These are phyloP conservation scores for Puccinia hordei DNA, from an alignment of 1,284 basidiomycete species.

Conservation along the genomic window DNA sequence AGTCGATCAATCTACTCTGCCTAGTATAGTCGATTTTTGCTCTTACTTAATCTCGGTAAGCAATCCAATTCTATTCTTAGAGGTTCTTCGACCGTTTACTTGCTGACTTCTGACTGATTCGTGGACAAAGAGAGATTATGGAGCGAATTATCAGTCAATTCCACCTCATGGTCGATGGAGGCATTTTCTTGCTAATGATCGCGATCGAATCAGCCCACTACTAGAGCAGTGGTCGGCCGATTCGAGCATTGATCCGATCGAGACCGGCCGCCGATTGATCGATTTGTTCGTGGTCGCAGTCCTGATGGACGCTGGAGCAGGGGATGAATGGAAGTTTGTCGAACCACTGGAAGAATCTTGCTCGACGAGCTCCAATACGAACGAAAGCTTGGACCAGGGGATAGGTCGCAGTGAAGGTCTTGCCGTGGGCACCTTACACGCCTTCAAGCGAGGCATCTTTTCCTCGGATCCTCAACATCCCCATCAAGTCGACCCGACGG, in stretches of 20 bases:
- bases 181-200: slow-evolving; percentile 72
- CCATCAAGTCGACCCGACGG: slow-evolving; percentile 74
- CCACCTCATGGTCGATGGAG: slow-evolving; percentile 88
- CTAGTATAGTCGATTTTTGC: slow-evolving; percentile 76
- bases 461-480: slow-evolving; percentile 69
- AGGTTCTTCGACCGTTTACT: background rate
- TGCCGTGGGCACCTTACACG: slow-evolving; percentile 85
- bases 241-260: slow-evolving; percentile 62
- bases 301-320: slow-evolving; percentile 88
- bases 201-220: slow-evolving; percentile 68
- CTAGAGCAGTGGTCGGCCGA: slow-evolving; percentile 59
- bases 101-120: background rate
- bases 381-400: slow-evolving; percentile 53
- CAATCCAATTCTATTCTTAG: slow-evolving; percentile 20
- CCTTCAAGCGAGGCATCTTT: slow-evolving; percentile 83
- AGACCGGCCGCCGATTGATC: slow-evolving; percentile 72
- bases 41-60: slow-evolving; percentile 73
- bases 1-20: slow-evolving; percentile 75
- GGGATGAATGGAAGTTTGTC: slow-evolving; percentile 75
- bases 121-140: slow-evolving; percentile 72
- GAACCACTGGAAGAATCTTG: slow-evolving; percentile 63
- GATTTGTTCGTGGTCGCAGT: slow-evolving; percentile 93
- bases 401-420: slow-evolving; percentile 83
- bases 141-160: slow-evolving; percentile 70
- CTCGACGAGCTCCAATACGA: slow-evolving; percentile 2